Evolutionary conservation across 1,284 basidiomycete genomes (phyloP), one percentile per base, ranked within the genome.

Genomic region (Athelia sp.): DNA sequence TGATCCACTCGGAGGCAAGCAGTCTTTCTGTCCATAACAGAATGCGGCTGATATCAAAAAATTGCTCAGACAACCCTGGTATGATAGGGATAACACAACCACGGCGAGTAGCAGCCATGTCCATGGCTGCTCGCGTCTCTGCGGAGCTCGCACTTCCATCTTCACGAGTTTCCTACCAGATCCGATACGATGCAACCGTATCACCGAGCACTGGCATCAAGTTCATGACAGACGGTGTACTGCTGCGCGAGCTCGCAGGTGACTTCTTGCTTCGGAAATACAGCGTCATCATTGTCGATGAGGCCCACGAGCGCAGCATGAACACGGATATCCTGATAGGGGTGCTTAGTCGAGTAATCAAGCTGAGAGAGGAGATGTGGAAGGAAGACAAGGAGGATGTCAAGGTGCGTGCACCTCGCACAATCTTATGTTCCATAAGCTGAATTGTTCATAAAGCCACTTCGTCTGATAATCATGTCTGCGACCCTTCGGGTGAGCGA

Each of bases 191-290:
- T 54, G 90, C 92, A 0, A 98, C 93, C 0, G 88, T 93, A 0
- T 92, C 92, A 2, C 76, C 91, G 0, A 77, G 84, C 21, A 99
- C 97, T 0, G 84, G 84, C 6, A 93, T 99, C 74, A 98, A 99
- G 68, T 99, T 99, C 75, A 99, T 99, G 96, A 99, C 97, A 2
- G 97, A 99, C 61, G 97, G 97, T 74, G 93, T 99, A 14, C 72
- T 99, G 21, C 74, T 99, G 11, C 86, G 97, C 50, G 97, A 99
- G 67, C 76, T 99, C 19, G 87, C 93, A 0, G 82, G 81, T 14
- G 96, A 99, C 63, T 96, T 99, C 63, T 67, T 98, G 26, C 75
- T 99, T 15, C 82, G 74, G 47, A 91, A 87, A 63, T 99, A 99
- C 67, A 94, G 91, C 21, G 89, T 97, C 29, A 83, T 99, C 55